Evolutionary conservation across 1,284 basidiomycete genomes (phyloP).

Genomic region (Mycena citricolor): DNA sequence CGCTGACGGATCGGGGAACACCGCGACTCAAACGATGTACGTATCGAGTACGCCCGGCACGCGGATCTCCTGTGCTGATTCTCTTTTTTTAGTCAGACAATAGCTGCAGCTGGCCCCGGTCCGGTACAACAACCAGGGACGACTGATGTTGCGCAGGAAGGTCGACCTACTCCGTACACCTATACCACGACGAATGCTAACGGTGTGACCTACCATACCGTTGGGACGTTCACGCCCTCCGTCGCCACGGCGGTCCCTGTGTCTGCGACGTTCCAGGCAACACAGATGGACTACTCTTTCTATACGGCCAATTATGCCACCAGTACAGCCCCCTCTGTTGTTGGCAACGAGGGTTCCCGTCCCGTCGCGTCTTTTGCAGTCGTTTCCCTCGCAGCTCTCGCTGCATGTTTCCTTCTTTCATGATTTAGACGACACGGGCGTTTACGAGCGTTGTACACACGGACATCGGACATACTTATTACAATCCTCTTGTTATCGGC

Average conservation of each 20-base stretch:
- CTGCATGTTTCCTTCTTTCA: too few relatives aligned
- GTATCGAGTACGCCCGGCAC: too few relatives aligned
- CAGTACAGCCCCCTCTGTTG: neutral
- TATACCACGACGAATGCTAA: slow-evolving; percentile 18
- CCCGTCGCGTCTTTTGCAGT: neutral
- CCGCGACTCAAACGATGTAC: slow-evolving; percentile 1
- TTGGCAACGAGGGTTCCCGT: neutral
- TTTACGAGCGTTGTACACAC: slow-evolving; percentile 10
- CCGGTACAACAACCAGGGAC: slow-evolving; percentile 16
- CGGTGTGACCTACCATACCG: slow-evolving; percentile 5
- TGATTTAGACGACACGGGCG: too few relatives aligned
- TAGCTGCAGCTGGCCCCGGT: neutral
- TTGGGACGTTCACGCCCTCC: slow-evolving; percentile 19
- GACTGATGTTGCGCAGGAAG: slow-evolving; percentile 7
- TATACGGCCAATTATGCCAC: slow-evolving; percentile 18
- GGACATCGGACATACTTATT: slow-evolving; percentile 5
- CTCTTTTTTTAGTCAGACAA: slow-evolving; percentile 8
- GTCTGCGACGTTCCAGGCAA: slow-evolving; percentile 17
- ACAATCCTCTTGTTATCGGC: neutral
- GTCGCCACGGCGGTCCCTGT: slow-evolving; percentile 9
- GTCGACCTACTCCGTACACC: slow-evolving; percentile 15
- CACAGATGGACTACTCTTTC: slow-evolving; percentile 16
- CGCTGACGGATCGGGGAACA: too few relatives aligned
- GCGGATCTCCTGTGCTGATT: neutral
- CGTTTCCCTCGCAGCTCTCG: too few relatives aligned